Evolutionary conservation across 164 flowering plant genomes (phyloP), one percentile per base, ranked within the genome.

Genomic region (Magnolia kwangsiensis): DNA sequence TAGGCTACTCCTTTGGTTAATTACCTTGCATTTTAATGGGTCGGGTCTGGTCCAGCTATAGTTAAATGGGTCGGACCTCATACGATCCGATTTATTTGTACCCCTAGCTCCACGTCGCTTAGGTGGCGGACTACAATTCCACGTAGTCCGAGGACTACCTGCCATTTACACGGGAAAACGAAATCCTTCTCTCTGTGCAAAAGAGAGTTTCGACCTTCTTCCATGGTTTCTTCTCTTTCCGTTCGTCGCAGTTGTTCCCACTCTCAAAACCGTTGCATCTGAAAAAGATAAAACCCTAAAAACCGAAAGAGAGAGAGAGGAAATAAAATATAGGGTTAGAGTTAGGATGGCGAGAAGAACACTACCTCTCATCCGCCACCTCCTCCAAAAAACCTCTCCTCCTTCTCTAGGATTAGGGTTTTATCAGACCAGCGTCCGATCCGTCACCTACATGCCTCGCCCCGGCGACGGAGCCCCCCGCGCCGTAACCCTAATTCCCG

Each of bases 401-500:
- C 18, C 71, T 11, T 1, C 68, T 20, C 13, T 65, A 65, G 68
- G 37, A 4, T 11, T 24, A 21, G 68, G 37, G 29, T 55, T 55
- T 10, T 0, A 55, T 11, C 61, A 55, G 61, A 21, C 27, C 29
- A 20, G 13, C 37, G 14, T 10, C 71, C 71, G 93, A 79, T 84
- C 89, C 72, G 91, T 92, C 14, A 91, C 95, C 37, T 92, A 92
- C 85, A 92, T 92, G 94, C 97, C 94, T 50, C 87, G 97, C 2
- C 97, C 95, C 8, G 97, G 97, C 0, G 95, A 92, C 78, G 94
- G 97, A 0, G 76, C 90, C 0, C 95, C 97, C 1, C 81, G 95
- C 14, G 72, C 90, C 7, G 95, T 92, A 0, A 92, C 95, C 2
- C 83, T 92, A 24, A 87, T 92, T 8, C 90, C 97, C n/a, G 97